A percentile compares a stretch with the other conserved stretches of the same genome.
Evolutionary conservation across 2,329 filamentous ascomycete genomes (phyloP).

Genomic region (Colletotrichum incanum): DNA sequence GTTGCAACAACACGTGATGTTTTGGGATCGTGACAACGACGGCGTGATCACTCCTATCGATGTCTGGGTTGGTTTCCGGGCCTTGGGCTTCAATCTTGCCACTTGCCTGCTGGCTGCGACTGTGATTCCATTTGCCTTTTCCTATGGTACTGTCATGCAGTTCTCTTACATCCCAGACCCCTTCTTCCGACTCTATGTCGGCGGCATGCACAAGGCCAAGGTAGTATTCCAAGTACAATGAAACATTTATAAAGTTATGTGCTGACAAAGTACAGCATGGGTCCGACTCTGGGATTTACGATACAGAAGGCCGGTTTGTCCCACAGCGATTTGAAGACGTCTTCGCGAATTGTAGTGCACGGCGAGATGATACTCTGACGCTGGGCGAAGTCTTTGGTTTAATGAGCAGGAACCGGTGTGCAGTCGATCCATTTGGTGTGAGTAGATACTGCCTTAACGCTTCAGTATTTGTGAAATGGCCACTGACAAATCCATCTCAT

Average conservation of each 20-base stretch:
- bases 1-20: conserved; percentile 57
- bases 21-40: conserved; percentile 57
- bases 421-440: conserved; percentile 60
- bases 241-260: background rate
- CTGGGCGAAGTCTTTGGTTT: conserved; percentile 52
- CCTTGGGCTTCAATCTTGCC: conserved; percentile 54
- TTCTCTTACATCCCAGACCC: conserved; percentile 53
- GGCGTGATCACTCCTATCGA: conserved; percentile 55
- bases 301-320: conserved; percentile 62
- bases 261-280: conserved; percentile 53
- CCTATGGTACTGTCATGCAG: conserved; percentile 57
- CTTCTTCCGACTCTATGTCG: conserved; percentile 52
- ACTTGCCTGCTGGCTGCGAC: conserved; percentile 55
- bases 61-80: conserved; percentile 55
- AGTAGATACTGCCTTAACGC: conserved; percentile 38
- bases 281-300: conserved; percentile 60
- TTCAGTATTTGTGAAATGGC: rapidly evolving
- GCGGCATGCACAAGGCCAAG: conserved; percentile 56
- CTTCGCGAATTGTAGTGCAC: conserved; percentile 59
- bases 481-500: background rate
- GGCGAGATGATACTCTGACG: conserved; percentile 54
- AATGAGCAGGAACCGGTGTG: conserved; percentile 55
- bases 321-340: conserved; percentile 65
- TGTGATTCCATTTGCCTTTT: conserved; percentile 58
- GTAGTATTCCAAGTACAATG: conserved; percentile 27